phyloP scores from a whole-genome alignment of 257 asterid genomes.

The Solanum pinnatisectum region DNA sequence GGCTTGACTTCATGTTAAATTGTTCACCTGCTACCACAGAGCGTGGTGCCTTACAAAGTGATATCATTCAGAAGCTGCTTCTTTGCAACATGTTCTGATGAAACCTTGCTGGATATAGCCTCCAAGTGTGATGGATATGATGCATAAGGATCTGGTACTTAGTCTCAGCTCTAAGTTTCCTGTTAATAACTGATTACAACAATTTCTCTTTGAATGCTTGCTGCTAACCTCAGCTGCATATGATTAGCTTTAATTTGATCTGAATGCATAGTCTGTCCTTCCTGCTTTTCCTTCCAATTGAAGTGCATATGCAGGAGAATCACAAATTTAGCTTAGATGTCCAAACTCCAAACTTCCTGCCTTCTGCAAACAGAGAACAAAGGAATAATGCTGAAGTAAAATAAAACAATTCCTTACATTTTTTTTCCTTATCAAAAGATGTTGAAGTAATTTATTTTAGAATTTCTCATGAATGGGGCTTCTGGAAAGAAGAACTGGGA shows the following conservation, averaged over 20 bases:
- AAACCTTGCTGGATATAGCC: slow-evolving; percentile 57
- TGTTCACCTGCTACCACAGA: slow-evolving; percentile 90
- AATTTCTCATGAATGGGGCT: background rate
- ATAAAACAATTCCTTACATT: background rate
- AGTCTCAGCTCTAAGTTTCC: slow-evolving; percentile 6
- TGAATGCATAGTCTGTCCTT: background rate
- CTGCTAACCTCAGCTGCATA: background rate
- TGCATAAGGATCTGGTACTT: slow-evolving; percentile 89
- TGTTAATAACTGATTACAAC: background rate
- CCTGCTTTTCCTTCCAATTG: background rate
- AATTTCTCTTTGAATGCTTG: background rate
- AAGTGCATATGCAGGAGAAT: background rate
- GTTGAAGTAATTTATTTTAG: background rate
- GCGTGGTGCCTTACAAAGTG: slow-evolving; percentile 67
- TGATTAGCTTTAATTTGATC: background rate
- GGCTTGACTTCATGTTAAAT: slow-evolving; percentile 87
- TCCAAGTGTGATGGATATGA: slow-evolving; percentile 97
- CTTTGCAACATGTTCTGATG: slow-evolving; percentile 74
- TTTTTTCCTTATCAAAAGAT: background rate
- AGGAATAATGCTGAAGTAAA: background rate
- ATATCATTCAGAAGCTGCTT: slow-evolving; percentile 76
- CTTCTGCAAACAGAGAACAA: background rate
- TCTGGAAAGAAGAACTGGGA: background rate
- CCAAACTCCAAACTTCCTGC: background rate
- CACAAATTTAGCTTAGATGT: background rate